Percentiles rank a stretch among this genome's conserved stretches.
Evolutionary conservation across 2,329 filamentous ascomycete species (phyloP).

Genomic region (Pyrenochaeta sp.): DNA sequence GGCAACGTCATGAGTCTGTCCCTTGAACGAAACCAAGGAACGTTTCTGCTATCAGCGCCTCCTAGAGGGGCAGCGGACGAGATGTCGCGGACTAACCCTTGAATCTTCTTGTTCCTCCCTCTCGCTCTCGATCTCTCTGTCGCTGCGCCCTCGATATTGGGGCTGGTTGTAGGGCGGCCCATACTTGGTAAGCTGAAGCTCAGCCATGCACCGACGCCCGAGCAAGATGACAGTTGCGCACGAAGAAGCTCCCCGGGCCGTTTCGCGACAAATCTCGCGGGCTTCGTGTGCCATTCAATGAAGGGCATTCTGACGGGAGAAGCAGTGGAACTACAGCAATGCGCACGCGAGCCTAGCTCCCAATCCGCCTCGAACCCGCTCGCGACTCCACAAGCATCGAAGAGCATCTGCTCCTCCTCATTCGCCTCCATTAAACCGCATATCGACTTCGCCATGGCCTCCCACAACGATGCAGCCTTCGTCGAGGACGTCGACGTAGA

Average conservation of each 20-base stretch:
- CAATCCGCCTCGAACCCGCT: constrained; percentile 7
- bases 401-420: neutral
- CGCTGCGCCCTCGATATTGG: neutral
- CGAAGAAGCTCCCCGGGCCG: constrained; percentile 1
- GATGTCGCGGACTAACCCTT: constrained; percentile 23
- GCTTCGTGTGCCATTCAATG: constrained; percentile 5
- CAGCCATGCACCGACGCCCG: constrained; percentile 17
- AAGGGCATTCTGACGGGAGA: constrained; percentile 9
- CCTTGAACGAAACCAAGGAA: constrained; percentile 11
- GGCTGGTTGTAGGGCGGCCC: constrained; percentile 15
- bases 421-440: neutral
- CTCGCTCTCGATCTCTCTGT: neutral
- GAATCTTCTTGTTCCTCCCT: neutral
- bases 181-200: constrained; percentile 34
- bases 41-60: constrained; percentile 4
- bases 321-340: constrained; percentile 24
- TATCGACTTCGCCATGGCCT: constrained; percentile 24
- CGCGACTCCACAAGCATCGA: constrained; percentile 10
- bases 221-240: constrained; percentile 13
- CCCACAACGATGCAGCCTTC: constrained; percentile 38
- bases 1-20: constrained; percentile 24
- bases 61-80: constrained; percentile 18
- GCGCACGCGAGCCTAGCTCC: constrained; percentile 20
- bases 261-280: constrained; percentile 3
- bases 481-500: constrained; percentile 43